A percentile compares a stretch with the other conserved stretches of the same genome.
phyloP scores from a whole-genome alignment of 805 yeast genomes.

The Diddensiella caesifluorescens region DNA sequence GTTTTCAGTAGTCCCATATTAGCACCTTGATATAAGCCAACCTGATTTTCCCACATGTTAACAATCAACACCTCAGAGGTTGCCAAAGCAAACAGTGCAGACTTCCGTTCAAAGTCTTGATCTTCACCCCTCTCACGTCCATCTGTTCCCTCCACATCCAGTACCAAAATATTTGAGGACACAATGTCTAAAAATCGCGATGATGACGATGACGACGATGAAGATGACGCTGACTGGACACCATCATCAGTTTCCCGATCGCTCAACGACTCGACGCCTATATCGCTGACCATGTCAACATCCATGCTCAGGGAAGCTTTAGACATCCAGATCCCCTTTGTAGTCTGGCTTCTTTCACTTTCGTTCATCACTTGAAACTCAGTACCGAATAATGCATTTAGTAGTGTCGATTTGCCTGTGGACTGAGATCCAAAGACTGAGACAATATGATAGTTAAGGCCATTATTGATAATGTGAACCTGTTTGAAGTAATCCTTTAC shows the following conservation, averaged over 20 bases:
- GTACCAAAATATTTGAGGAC: conserved; percentile 53
- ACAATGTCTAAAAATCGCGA: conserved; percentile 18
- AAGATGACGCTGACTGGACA: conserved; percentile 3
- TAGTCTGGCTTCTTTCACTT: conserved; percentile 78
- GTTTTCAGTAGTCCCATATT: conserved; percentile 93
- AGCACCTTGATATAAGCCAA: conserved; percentile 96
- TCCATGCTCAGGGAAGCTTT: conserved; percentile 36
- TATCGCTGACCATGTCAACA: background rate
- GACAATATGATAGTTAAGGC: conserved; percentile 78
- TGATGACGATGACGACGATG: conserved; percentile 4
- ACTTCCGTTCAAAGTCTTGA: conserved; percentile 95
- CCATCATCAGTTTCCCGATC: conserved; percentile 13
- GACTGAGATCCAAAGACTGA: conserved; percentile 97
- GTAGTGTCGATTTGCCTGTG: conserved; percentile 90
- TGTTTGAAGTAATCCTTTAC: conserved; percentile 35
- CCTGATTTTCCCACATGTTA: conserved; percentile 95
- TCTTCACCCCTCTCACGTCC: conserved; percentile 98
- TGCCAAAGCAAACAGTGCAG: conserved; percentile 89
- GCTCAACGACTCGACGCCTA: background rate
- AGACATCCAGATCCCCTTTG: conserved; percentile 78
- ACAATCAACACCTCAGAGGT: conserved; percentile 87
- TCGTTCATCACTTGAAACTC: conserved; percentile 93
- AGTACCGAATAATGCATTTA: conserved; percentile 82
- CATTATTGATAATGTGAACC: conserved; percentile 40
- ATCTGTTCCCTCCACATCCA: conserved; percentile 99